A percentile compares a stretch with the other conserved stretches of the same genome.
phyloP scores from a whole-genome alignment of 345 rosid species.

The Ceriops decandra region DNA sequence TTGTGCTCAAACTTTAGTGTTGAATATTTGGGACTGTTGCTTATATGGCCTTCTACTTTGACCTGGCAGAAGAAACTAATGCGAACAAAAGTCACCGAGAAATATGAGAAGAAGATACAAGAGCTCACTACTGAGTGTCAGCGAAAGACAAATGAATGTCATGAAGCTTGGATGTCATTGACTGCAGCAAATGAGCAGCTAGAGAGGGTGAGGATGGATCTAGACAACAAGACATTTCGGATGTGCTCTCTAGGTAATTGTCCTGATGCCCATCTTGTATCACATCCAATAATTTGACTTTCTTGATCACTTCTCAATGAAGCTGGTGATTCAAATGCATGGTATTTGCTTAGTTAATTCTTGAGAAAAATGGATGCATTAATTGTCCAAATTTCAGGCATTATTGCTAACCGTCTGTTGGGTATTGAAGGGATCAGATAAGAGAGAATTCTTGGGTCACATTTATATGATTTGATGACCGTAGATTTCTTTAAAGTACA shows the following conservation, averaged over 20 bases:
- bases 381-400: background rate
- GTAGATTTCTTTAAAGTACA: too few species aligned
- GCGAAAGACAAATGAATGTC: constrained; percentile 84
- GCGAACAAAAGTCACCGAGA: constrained; percentile 62
- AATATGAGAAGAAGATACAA: constrained; percentile 79
- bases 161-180: constrained; percentile 97
- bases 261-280: background rate
- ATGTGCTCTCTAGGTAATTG: constrained; percentile 68
- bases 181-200: constrained; percentile 72
- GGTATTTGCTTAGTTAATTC: background rate
- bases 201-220: constrained; percentile 86
- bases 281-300: background rate
- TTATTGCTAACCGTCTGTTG: background rate
- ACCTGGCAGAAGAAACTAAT: constrained; percentile 65
- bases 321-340: background rate
- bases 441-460: background rate
- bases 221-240: constrained; percentile 66
- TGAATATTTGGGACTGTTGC: constrained; percentile 11
- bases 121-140: constrained; percentile 65
- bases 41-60: constrained; percentile 22
- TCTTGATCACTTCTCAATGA: background rate
- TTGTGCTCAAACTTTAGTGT: constrained; percentile 10
- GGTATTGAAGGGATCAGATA: background rate
- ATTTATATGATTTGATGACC: too few species aligned
- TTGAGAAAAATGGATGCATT: background rate